Percentiles rank a stretch among this genome's conserved stretches.
Conservation (phyloP, 192 early-diverging fungal genomes). For the Coemansia sp. region DNA sequence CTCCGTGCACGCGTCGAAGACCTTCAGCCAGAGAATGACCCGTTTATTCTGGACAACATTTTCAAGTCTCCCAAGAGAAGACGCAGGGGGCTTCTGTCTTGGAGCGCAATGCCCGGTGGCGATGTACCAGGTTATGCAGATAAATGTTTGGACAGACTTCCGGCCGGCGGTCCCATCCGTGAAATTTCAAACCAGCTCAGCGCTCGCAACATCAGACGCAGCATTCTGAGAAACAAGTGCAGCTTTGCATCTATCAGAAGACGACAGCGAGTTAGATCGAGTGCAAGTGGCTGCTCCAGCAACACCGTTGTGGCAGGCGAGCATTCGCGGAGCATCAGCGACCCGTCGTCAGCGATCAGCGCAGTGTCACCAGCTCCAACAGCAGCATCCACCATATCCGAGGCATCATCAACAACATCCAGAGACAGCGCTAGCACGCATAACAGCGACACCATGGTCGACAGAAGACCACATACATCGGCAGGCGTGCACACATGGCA, state of each 20-base stretch:
- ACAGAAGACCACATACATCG: slow-evolving; percentile 9
- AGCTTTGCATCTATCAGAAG: slow-evolving; percentile 42
- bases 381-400: slow-evolving; percentile 13
- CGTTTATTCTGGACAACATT: slow-evolving; percentile 52
- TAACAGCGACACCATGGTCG: background rate
- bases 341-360: slow-evolving; percentile 36
- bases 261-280: slow-evolving; percentile 1
- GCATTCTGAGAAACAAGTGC: slow-evolving; percentile 45
- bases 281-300: slow-evolving; percentile 3
- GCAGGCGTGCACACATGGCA: slow-evolving; percentile 5
- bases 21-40: slow-evolving; percentile 48
- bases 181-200: slow-evolving; percentile 40
- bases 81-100: slow-evolving; percentile 46
- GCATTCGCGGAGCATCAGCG: slow-evolving; percentile 39
- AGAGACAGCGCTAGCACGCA: slow-evolving; percentile 2
- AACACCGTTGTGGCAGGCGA: slow-evolving; percentile 11
- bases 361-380: slow-evolving; percentile 4
- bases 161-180: slow-evolving; percentile 16
- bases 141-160: background rate
- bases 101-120: slow-evolving; percentile 30
- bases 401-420: background rate
- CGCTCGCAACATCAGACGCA: slow-evolving; percentile 36
- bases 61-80: slow-evolving; percentile 52
- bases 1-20: slow-evolving; percentile 31
- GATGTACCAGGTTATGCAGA: background rate